Base-by-base conservation (phyloP, 306 rosid species). In the Argentina anserina region DNA sequence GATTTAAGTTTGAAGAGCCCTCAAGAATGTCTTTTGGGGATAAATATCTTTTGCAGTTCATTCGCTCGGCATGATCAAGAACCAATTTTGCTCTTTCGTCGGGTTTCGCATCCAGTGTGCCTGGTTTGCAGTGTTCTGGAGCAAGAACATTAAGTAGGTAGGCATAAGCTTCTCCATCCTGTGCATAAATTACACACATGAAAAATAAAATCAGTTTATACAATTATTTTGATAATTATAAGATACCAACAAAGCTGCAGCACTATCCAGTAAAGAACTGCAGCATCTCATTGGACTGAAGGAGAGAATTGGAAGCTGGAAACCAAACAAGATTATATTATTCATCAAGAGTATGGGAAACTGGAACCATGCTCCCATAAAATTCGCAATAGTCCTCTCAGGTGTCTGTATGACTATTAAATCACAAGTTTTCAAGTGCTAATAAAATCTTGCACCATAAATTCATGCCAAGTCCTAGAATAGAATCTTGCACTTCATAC, bases 81-180 rank as follows among this genome's bases (percentile, higher is more conserved):
- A 91, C 87, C 70, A 91, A 69, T 75, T 87, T 79, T 47, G 93
- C 97, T 81, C 97, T 88, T 76, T 90, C 90, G 52, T 55, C 33
- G 25, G 86, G 77, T 81, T 87, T 88, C 61, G 89, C 55, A 78
- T 87, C 97, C 86, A 95, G 84, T 69, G 97, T 92, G 73, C 85
- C 66, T 5, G 97, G 90, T 75, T 37, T 90, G 82, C 97, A 86
- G 66, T 85, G 84, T 68, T 91, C 99, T 14, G 99, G 99, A 65
- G 97, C 97, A 46, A 95, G 97, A 80, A 95, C 96, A 83, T 95
- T 95, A 46, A 95, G 93, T 40, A 95, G 85, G 81, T 95, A 95
- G 36, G 97, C 92, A 82, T 95, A 95, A 72, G 99, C 97, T 77
- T 88, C 97, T 83, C 86, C 99, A 63, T 87, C 90, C 99, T 95